These are phyloP conservation scores for Scheffersomyces stipitis DNA, from an alignment of 805 yeast species.

Conservation along the genomic window DNA sequence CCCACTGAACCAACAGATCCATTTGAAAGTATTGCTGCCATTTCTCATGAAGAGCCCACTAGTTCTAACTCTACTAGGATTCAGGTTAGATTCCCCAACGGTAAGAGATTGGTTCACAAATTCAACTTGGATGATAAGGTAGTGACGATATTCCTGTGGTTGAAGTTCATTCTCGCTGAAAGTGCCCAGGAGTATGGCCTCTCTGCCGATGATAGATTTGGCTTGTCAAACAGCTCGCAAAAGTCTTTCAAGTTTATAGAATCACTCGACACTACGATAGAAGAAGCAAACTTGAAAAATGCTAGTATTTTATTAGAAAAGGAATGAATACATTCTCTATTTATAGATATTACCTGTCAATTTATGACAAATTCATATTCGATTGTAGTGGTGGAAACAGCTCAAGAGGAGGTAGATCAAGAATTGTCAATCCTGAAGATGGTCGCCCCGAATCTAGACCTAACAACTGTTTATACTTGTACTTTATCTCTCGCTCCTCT, in stretches of 20 bases:
- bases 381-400: conserved; percentile 17
- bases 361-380: not conserved
- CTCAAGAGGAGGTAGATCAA: conserved; percentile 26
- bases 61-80: conserved; percentile 65
- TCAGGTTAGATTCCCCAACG: conserved; percentile 86
- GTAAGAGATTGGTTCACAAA: conserved; percentile 75
- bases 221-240: conserved; percentile 33
- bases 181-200: conserved; percentile 52
- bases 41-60: conserved; percentile 63
- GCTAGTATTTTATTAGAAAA: conserved; percentile 73
- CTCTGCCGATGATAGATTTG: conserved; percentile 32
- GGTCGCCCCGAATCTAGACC: conserved; percentile 4
- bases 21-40: conserved; percentile 50
- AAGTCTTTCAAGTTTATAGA: conserved; percentile 54
- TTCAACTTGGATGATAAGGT: conserved; percentile 63
- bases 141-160: conserved; percentile 56
- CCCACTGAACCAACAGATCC: conserved; percentile 37
- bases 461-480: conserved; percentile 7
- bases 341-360: not conserved
- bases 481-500: conserved; percentile 2
- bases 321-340: conserved; percentile 2
- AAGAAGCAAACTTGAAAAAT: conserved; percentile 76
- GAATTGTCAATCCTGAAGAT: conserved; percentile 5
- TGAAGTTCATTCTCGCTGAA: conserved; percentile 56
- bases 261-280: conserved; percentile 58